A percentile compares a stretch with the other conserved stretches of the same genome.
Conservation (phyloP, 192 early-diverging fungal species). For the Coemansia sp. region DNA sequence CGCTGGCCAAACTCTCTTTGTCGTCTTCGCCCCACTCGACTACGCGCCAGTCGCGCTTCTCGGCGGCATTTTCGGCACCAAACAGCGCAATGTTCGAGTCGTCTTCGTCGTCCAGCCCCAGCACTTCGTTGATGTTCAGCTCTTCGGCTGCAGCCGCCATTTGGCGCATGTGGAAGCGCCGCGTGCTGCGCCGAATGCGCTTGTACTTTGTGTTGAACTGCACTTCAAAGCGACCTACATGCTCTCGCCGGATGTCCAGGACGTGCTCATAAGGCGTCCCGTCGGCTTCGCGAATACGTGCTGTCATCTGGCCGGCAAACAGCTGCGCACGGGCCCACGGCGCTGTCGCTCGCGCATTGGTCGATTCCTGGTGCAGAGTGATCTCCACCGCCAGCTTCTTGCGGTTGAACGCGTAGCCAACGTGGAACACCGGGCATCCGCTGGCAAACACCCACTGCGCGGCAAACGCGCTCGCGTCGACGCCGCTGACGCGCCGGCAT, state of each 20-base stretch:
- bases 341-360: slow-evolving; percentile 56
- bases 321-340: slow-evolving; percentile 48
- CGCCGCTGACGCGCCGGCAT: slow-evolving; percentile 84
- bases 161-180: slow-evolving; percentile 71
- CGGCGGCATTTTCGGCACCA: slow-evolving; percentile 60
- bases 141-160: slow-evolving; percentile 65
- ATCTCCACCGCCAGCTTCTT: slow-evolving; percentile 97
- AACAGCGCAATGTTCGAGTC: slow-evolving; percentile 55
- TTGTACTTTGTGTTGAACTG: slow-evolving; percentile 99
- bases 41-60: slow-evolving; percentile 70
- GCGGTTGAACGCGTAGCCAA: slow-evolving; percentile 84
- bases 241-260: slow-evolving; percentile 63
- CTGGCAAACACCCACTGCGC: slow-evolving; percentile 94
- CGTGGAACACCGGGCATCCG: slow-evolving; percentile 85
- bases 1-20: slow-evolving; percentile 62
- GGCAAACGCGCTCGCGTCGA: slow-evolving; percentile 78
- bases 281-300: slow-evolving; percentile 79
- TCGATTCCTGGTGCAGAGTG: slow-evolving; percentile 70
- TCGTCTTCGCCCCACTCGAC: slow-evolving; percentile 81
- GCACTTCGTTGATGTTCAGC: slow-evolving; percentile 48
- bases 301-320: slow-evolving; percentile 66
- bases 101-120: slow-evolving; percentile 51
- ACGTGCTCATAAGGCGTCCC: slow-evolving; percentile 82
- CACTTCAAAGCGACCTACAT: slow-evolving; percentile 73
- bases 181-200: slow-evolving; percentile 82